Evolutionary conservation across 257 asterid genomes (phyloP), one percentile per base, ranked within the genome.

Genomic region (Eucommia ulmoides): DNA sequence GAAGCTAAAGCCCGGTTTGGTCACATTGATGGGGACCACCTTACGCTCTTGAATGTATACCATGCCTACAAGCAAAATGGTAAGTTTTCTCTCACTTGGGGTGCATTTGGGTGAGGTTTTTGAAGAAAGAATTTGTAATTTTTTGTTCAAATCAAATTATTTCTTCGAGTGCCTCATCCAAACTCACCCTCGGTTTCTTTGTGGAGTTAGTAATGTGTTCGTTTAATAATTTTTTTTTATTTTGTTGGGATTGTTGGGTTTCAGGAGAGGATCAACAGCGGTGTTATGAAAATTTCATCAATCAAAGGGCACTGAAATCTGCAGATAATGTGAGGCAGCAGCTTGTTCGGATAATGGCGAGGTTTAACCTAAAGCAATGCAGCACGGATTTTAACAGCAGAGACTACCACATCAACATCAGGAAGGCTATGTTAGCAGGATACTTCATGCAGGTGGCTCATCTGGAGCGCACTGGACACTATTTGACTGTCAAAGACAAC

Each of bases 401-500:
- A 10, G 96, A 91, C 62, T 91, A 91, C 88, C 83, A 91, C 61
- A 72, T 80, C 59, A 89, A 85, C 65, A 91, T 91, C 68, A 73
- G 98, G 57, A 85, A 85, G 74, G 98, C 98, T 23, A 91, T 91
- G 98, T 65, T 91, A 15, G 98, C 98, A 73, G 98, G 96, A 49
- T 91, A 89, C 67, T 91, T 91, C 65, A 91, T 91, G 98, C 98
- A 91, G 84, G 98, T 91, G 63, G 96, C 98, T 33, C 98, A 89
- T 75, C 57, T 85, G 60, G 98, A 86, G 66, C 92, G 87, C 19
- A 73, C 87, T 7, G 94, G 93, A 16, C 94, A 86, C 66, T 91
- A 86, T 74, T 73, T 86, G 56, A 86, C 98, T 0, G 96, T 91
- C 42, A 91, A 91, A 69, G 98, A 91, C 72, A 91, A 86, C 70